These are phyloP conservation scores for Plantago major DNA, from an alignment of 257 asterid genomes.

Conservation along the genomic window DNA sequence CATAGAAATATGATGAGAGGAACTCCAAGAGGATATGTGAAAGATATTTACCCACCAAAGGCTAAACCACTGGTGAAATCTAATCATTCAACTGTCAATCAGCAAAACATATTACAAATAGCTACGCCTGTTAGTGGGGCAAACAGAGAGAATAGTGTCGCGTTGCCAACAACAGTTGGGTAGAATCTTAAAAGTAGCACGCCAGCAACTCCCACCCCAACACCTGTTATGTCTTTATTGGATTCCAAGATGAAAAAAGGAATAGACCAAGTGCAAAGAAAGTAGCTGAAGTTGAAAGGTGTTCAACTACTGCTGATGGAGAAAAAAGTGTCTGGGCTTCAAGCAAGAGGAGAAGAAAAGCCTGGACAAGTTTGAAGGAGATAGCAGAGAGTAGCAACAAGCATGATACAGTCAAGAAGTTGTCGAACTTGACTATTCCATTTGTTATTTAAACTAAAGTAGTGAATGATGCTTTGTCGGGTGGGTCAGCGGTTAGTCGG, in stretches of 20 bases:
- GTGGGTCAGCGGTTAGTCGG: slow-evolving; percentile 28
- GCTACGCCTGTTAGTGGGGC: slow-evolving; percentile 4
- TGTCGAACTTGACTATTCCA: slow-evolving; percentile 38
- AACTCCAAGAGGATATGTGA: too few relatives aligned
- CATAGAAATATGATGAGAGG: too few relatives aligned
- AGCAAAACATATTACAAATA: slow-evolving; percentile 13
- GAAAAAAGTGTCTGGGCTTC: slow-evolving; percentile 26
- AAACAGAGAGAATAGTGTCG: slow-evolving; percentile 15
- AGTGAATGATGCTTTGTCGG: background rate
- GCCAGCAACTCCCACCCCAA: slow-evolving; percentile 42
- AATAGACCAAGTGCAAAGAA: slow-evolving; percentile 44
- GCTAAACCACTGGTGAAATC: slow-evolving; percentile 14
- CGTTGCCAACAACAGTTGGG: slow-evolving; percentile 25
- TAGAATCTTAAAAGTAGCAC: slow-evolving; percentile 23
- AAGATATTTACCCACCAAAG: slow-evolving; percentile 45
- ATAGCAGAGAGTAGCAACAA: slow-evolving; percentile 44
- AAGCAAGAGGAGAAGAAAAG: slow-evolving; percentile 55
- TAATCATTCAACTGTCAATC: slow-evolving; percentile 6
- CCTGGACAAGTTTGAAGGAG: slow-evolving; percentile 75
- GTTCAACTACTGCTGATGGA: slow-evolving; percentile 18
- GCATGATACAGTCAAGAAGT: slow-evolving; percentile 26
- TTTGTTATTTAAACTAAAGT: slow-evolving; percentile 27
- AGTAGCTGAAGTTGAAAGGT: slow-evolving; percentile 22
- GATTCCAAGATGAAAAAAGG: slow-evolving; percentile 55
- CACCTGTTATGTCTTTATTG: slow-evolving; percentile 26